Base-by-base conservation (phyloP, 2,329 filamentous ascomycete genomes). In the Aspergillus tubingensis region DNA sequence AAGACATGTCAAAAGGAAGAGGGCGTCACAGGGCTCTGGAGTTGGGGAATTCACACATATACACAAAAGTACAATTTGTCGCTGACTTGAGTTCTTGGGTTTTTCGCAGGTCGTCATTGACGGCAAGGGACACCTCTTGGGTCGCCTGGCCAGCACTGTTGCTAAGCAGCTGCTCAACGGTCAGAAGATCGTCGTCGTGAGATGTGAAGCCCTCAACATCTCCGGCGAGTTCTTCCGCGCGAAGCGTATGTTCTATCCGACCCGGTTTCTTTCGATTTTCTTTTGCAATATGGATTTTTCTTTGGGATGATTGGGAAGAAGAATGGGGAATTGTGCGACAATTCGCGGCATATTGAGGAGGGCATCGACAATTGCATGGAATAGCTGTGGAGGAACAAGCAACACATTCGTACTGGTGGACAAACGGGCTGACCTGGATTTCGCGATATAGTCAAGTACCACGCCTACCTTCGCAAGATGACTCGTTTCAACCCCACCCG, bases 151-250 rank as follows among this genome's bases (percentile, higher is more conserved):
- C 85, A 92, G 89, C 82, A 96, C 92, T 80, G 92, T 98, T 79
- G 94, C 94, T 81, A 98, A 98, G 91, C 94, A 98, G 87, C 89
- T 98, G 79, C 91, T 98, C 76, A 96, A 89, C 83, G 94, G 94
- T 81, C 94, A 98, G 87, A 98, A 98, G 91, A 96, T 99, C 81
- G 94, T 98, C 77, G 86, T 99, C 75, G 95, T 99, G 81, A 92
- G 95, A 87, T 96, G 91, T 85, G 95, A 99, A 86, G 92, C 92
- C 77, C 89, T 99, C 82, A 99, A 99, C 90, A 99, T 99, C 88
- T 99, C 95, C 74, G 95, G 95, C 85, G 95, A 98, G 87, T 99
- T 99, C 91, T 99, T 99, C 91, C 92, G 95, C 83, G 89, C 94
- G 74, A 99, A 99, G 91, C 91, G 95, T 99, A 96, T 83, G 94